Percentiles rank a stretch among this genome's conserved stretches.
These are phyloP conservation scores for Raphanus raphanistrum DNA, from an alignment of 345 rosid genomes.

Conservation along the genomic window DNA sequence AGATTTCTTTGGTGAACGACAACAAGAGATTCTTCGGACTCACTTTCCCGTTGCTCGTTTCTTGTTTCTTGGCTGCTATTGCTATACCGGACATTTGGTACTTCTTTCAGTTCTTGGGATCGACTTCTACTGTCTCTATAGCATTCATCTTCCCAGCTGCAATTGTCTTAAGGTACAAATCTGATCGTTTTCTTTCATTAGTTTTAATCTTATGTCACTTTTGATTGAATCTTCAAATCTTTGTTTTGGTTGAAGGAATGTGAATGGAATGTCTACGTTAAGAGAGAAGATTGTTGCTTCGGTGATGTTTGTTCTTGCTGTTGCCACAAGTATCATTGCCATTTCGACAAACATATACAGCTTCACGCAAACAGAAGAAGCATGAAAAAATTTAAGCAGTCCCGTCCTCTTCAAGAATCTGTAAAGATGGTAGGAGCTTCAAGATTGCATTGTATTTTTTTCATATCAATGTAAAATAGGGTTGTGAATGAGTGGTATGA, in stretches of 20 bases:
- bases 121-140: slow-evolving; percentile 77
- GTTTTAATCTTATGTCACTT: background rate
- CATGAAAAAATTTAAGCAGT: slow-evolving; percentile 3
- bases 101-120: slow-evolving; percentile 83
- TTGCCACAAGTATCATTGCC: slow-evolving; percentile 46
- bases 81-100: slow-evolving; percentile 78
- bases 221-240: background rate
- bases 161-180: slow-evolving; percentile 63
- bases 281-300: slow-evolving; percentile 47
- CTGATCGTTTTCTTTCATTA: background rate
- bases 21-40: slow-evolving; percentile 53
- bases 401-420: slow-evolving; percentile 11
- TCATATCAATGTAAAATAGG: slow-evolving; percentile 26
- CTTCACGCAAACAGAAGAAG: slow-evolving; percentile 17
- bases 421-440: slow-evolving; percentile 12
- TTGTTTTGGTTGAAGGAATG: slow-evolving; percentile 40
- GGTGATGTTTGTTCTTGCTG: slow-evolving; percentile 44
- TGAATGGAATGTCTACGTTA: slow-evolving; percentile 46
- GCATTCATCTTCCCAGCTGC: slow-evolving; percentile 87
- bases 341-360: slow-evolving; percentile 42
- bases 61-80: slow-evolving; percentile 60
- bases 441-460: background rate
- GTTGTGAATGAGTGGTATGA: slow-evolving; percentile 11
- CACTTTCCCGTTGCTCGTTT: slow-evolving; percentile 46
- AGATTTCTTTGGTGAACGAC: slow-evolving; percentile 47